Evolutionary conservation across 768 basidiomycete genomes (phyloP).

Genomic region (Termitomyces sp.): DNA sequence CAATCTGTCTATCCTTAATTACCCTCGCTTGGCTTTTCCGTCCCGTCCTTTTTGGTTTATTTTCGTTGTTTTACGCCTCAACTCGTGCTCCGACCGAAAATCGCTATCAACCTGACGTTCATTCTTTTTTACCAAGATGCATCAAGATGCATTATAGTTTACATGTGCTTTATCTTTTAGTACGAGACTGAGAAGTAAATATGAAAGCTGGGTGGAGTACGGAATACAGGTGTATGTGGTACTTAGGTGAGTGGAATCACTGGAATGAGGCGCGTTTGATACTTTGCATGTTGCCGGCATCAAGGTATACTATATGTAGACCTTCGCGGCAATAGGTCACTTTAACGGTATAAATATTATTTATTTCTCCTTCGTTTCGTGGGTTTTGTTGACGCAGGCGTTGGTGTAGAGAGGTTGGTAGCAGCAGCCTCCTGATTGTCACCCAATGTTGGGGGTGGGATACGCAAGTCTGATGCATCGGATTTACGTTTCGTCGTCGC

Average conservation of each 20-base stretch:
- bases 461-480: constrained; percentile 12
- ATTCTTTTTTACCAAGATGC: constrained; percentile 3
- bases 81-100: neutral
- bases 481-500: constrained; percentile 15
- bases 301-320: neutral
- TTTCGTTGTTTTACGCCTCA: neutral
- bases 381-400: constrained; percentile 1
- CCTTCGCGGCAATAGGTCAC: neutral
- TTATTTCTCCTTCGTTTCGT: constrained; percentile 19
- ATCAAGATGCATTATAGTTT: constrained; percentile 18
- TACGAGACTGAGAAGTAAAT: neutral
- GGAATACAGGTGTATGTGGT: neutral
- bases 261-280: neutral
- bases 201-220: neutral
- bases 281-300: neutral
- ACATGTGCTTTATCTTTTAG: constrained; percentile 11
- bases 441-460: neutral
- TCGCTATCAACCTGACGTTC: constrained; percentile 2
- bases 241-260: no score
- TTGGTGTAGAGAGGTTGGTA: neutral
- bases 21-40: neutral
- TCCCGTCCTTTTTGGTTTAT: no score
- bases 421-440: neutral
- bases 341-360: constrained; percentile 3
- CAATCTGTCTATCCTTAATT: neutral